phyloP scores from a whole-genome alignment of 108 stramenopile species.

The Parietichytrium sp. region DNA sequence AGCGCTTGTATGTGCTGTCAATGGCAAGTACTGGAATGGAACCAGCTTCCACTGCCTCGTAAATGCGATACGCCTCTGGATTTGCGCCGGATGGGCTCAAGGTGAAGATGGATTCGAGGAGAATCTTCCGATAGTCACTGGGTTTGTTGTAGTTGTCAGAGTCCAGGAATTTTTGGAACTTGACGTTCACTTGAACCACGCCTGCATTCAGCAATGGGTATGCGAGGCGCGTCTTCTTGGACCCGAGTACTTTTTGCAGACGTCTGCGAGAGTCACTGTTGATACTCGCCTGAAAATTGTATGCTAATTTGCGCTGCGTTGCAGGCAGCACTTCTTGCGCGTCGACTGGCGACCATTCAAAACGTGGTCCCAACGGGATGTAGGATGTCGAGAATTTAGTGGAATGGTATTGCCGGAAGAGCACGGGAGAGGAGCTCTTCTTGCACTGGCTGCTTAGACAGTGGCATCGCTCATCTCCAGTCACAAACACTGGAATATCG shows the following conservation, averaged over 20 bases:
- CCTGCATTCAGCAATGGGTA: too few species aligned
- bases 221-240: too few species aligned
- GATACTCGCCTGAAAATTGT: neutral
- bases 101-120: conserved; percentile 53
- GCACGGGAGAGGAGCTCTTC: neutral
- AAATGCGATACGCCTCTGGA: conserved; percentile 61
- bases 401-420: neutral
- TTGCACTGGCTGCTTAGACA: neutral
- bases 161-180: neutral
- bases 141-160: neutral
- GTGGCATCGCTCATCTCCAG: conserved; percentile 26
- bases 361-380: conserved; percentile 20
- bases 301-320: neutral
- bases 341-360: neutral
- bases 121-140: conserved; percentile 39
- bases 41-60: conserved; percentile 54
- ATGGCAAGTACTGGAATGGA: conserved; percentile 50
- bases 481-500: neutral
- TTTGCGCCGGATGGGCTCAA: conserved; percentile 57
- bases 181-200: neutral
- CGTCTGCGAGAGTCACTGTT: neutral
- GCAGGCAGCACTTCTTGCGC: neutral
- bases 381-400: neutral
- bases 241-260: neutral
- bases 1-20: conserved; percentile 37